A percentile compares a stretch with the other conserved stretches of the same genome.
Conservation (phyloP, 2,329 filamentous ascomycete genomes). For the Cladorrhinum sp. region DNA sequence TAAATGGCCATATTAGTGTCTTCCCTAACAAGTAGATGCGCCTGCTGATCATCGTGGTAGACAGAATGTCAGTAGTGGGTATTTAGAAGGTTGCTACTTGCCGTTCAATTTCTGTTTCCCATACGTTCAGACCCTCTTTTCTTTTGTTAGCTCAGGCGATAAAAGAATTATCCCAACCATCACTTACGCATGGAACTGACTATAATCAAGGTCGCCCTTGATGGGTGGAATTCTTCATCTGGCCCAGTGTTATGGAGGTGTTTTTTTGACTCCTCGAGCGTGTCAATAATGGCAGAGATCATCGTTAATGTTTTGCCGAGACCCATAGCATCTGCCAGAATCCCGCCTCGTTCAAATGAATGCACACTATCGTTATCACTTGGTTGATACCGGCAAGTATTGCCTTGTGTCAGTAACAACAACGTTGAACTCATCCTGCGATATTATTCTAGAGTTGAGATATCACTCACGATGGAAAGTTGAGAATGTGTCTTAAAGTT, state of each 20-base stretch:
- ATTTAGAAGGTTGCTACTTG: slow-evolving; percentile 25
- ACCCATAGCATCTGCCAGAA: slow-evolving; percentile 57
- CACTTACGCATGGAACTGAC: slow-evolving; percentile 41
- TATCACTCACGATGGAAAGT: not conserved
- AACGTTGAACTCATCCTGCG: too few species aligned
- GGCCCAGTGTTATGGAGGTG: slow-evolving; percentile 12
- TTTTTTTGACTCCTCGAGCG: slow-evolving; percentile 33
- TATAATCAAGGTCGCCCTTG: slow-evolving; percentile 41
- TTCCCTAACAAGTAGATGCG: too few species aligned
- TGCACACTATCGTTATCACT: not conserved
- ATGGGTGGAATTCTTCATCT: not conserved
- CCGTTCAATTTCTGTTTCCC: slow-evolving; percentile 39
- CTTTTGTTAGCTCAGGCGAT: not conserved
- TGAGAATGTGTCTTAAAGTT: not conserved
- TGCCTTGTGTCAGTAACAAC: too few species aligned
- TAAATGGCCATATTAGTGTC: slow-evolving; percentile 3
- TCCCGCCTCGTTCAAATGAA: not conserved
- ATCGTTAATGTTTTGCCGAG: slow-evolving; percentile 56
- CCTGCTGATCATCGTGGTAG: too few species aligned
- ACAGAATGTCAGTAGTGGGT: too few species aligned
- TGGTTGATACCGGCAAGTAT: too few species aligned
- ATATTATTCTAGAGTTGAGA: not conserved
- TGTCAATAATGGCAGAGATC: slow-evolving; percentile 46
- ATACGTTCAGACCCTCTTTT: slow-evolving; percentile 39
- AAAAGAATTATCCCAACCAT: not conserved